Evolutionary conservation across 177 flowering plant species (phyloP), one percentile per base, ranked within the genome.

Genomic region (Vitis hybrid): DNA sequence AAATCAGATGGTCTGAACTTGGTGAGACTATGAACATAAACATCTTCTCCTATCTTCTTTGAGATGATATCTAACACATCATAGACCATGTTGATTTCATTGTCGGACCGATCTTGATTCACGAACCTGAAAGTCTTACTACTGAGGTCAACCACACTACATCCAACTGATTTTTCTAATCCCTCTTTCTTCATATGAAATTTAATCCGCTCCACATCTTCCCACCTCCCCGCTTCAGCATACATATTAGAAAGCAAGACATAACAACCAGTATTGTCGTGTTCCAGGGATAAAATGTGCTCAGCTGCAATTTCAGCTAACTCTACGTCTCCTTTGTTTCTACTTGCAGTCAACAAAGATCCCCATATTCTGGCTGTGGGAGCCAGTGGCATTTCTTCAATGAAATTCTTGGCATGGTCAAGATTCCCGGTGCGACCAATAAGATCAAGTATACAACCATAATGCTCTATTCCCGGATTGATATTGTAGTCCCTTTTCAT

Each of bases 321-420:
- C 59, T 79, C 81, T 29, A 87, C 76, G 74, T 83, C 77, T 66
- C 70, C 67, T 26, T 81, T 71, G 62, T 78, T 81, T 77, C 85
- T 81, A 72, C 90, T 74, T 16, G 97, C 90, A 63, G 76, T 52
- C 63, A 90, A 73, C 22, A 91, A 74, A 19, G 97, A 81, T 59
- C 91, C 90, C 91, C 90, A 91, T 70, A 90, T 82, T 74, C 88
- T 79, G 10, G 84, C 80, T 34, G 86, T 81, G 2, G 87, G 89
- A 14, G 22, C 68, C 54, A 86, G 34, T 0, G 89, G 93, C 87
- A 91, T 84, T 70, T 79, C 78, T 18, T 80, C 68, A 19, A 91
- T 80, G 64, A 89, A 82, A 3, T n/a, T 48, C 56, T 71, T 79
- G 26, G 88, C 94, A 18, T 2, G 60, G 12, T 77, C 81, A 50